Evolutionary conservation across 441 rosid species (phyloP).

Genomic region (Syzygium syzygioides): DNA sequence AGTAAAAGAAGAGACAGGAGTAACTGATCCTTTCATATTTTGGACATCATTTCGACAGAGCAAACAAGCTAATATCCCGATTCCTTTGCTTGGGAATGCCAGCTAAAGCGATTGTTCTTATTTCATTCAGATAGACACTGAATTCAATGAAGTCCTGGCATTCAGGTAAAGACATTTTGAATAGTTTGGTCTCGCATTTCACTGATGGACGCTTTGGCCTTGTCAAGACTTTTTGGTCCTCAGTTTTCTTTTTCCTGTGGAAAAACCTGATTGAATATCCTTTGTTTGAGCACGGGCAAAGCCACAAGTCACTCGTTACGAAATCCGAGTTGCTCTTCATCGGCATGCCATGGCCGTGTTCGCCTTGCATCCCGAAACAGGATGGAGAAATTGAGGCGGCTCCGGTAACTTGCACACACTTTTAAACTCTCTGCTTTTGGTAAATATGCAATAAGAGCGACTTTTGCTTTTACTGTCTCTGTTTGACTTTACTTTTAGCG

Average conservation of each 20-base stretch:
- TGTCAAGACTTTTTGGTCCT: not conserved
- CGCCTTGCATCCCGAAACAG: not conserved
- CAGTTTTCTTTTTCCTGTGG: not conserved
- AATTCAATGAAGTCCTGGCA: not conserved
- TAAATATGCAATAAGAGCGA: too few relatives aligned
- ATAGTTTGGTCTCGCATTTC: not conserved
- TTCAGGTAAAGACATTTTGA: not conserved
- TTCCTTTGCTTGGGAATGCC: not conserved
- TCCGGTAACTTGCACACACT: not conserved
- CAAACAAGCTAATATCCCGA: not conserved
- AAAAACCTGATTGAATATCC: not conserved
- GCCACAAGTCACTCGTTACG: not conserved
- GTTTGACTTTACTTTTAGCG: too few relatives aligned
- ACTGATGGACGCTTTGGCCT: not conserved
- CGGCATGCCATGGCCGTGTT: not conserved
- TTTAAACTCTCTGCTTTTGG: not conserved
- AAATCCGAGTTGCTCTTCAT: slow-evolving; percentile 4
- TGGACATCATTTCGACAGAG: not conserved
- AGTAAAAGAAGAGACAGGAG: not conserved
- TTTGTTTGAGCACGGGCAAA: not conserved
- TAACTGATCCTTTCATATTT: not conserved
- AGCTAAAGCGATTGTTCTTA: not conserved
- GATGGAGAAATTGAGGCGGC: not conserved
- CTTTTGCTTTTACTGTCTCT: too few relatives aligned
- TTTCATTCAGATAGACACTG: not conserved